Base-by-base conservation (phyloP, 805 yeast species). In the Metahyphopichia silvanorum region DNA sequence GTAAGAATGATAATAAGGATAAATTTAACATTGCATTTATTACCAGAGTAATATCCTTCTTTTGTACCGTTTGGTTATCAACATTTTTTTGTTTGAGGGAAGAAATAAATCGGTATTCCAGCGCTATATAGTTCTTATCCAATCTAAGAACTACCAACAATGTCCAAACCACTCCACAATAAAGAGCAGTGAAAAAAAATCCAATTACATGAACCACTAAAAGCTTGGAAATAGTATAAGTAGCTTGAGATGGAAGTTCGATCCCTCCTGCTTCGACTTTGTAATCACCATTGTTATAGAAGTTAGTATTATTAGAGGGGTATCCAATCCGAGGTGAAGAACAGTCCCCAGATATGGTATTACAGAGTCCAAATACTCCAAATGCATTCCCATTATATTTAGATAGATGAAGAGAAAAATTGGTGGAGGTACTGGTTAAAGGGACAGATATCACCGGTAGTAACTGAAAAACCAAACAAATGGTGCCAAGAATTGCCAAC, bases 1-100 rank as follows among this genome's bases (percentile, higher is more conserved):
- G 65, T 35, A 89, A 51, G 46, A 88, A 86, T 0, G 87, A 68
- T 2, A 87, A 79, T 26, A 85, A 52, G 2, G 87, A 71, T 57
- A 83, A 66, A 2, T 81, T 44, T 22, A 83, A 67, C 44, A 79
- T 56, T 13, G 71, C 45, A 35, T 80, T 63, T 29, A 83, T 59
- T 36, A 66, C 74, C 2, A 54, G 51, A 1, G 52, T 47, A 14
- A 53, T 33, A 35, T 53, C 51, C 11, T 42, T 20, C 29, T 37
- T 41, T n/a, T n/a, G n/a, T 9, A 29, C 27, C 12, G 18, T 32
- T 32, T 25, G 25, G 18, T 21, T 25, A 21, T 29, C 25, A 11
- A 27, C 7, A 5, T 7, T 9, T 6, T 16, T 5, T 19, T 19
- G 7, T 7, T 7, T 7, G 21, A 7, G 9, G 9, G 21, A 19